phyloP scores from a whole-genome alignment of 1,284 basidiomycete species.

The Pyrrhoderma lamaoense region DNA sequence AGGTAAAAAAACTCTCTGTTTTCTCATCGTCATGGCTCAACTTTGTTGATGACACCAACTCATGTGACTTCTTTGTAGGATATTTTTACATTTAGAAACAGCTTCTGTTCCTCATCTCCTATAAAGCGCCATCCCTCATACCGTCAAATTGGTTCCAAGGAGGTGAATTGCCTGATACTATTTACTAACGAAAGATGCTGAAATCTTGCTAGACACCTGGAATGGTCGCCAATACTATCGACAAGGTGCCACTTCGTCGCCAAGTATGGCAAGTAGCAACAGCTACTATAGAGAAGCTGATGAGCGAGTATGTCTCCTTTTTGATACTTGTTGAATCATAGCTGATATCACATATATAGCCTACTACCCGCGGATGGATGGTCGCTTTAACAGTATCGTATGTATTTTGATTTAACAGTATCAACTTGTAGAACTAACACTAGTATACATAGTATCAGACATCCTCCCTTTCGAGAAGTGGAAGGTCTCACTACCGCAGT shows the following conservation, averaged over 20 bases:
- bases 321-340: not conserved
- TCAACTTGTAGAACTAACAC: not conserved
- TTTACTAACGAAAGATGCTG: no score
- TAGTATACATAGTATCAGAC: not conserved
- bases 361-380: no score
- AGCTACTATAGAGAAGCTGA: constrained; percentile 13
- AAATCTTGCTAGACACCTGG: no score
- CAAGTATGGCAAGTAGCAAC: not conserved
- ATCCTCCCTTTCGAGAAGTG: not conserved
- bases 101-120: no score
- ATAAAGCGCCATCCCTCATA: no score
- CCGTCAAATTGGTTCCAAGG: no score
- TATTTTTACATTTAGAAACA: no score
- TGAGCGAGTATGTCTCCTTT: not conserved
- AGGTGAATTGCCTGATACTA: no score
- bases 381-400: no score
- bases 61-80: no score
- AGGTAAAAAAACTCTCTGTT: constrained; percentile 13
- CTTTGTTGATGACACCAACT: not conserved
- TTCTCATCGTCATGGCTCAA: not conserved
- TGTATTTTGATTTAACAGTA: no score
- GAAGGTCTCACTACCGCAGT: constrained; percentile 9
- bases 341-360: not conserved
- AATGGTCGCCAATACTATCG: constrained; percentile 6
- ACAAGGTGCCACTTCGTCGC: not conserved